Base-by-base conservation (phyloP, 2,329 filamentous ascomycete species). In the Penicillium olsonii region DNA sequence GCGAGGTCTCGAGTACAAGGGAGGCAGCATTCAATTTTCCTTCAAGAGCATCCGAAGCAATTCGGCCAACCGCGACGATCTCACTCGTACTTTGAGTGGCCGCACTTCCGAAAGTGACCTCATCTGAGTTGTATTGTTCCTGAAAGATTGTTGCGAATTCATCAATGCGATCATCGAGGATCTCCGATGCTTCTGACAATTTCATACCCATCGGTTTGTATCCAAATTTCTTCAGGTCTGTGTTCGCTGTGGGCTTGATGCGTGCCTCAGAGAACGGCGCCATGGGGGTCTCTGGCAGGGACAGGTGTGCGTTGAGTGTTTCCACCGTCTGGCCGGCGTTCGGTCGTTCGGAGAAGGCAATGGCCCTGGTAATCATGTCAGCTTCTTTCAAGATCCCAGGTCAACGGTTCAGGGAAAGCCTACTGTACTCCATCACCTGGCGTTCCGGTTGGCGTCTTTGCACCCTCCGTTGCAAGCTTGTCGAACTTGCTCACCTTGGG, bases 141-240 rank as follows among this genome's bases (percentile, higher is more conserved):
- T 89, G 85, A 5, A 95, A 78, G 2, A 91, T 70, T n/a, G 77
- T 75, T 51, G 84, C 80, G 63, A 96, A 96, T 55, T 92, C 90
- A 62, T 97, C 91, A 75, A 99, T 96, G 61, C 91, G 82, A 71
- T 97, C 92, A 71, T 99, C 94, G 7, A 97, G 80, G 37, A 96
- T 89, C 69, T 96, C 92, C 4, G 92, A 95, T 0, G 90, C 85
- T 68, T 96, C 92, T 5, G 90, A 92, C 6, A 94, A 79, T 65
- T 96, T 95, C 91, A 97, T 96, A 2, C 90, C 87, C 78, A 97
- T 86, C 2, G 91, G 89, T 66, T 92, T 94, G 73, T 97, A 99
- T 1, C 79, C 84, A 59, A 96, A 87, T 68, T 96, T 96, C 68
- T 92, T 91, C 64, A 90, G 81, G 67, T 97, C 92, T 1, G 90